Evolutionary conservation across 2,329 filamentous ascomycete genomes (phyloP), one percentile per base, ranked within the genome.

Genomic region (Claviceps digitariae): DNA sequence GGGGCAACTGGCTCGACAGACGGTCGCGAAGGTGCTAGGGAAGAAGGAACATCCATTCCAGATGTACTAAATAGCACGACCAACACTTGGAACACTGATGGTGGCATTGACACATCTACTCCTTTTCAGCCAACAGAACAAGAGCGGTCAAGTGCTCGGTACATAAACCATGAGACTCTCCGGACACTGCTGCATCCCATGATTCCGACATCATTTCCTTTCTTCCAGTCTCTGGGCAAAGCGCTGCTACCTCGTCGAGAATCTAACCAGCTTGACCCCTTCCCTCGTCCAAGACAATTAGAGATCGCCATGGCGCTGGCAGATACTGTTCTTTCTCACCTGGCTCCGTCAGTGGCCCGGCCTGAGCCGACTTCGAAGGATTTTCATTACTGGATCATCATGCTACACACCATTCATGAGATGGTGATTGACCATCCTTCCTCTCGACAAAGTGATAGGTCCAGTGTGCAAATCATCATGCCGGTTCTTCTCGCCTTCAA

Each of bases 401-500:
- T 90, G 65, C 71, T 95, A 20, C 84, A 87, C 54, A 84, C 85
- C 0, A 73, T 94, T 52, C 83, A 86, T 41, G 85, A 90, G 63
- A 79, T 94, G 67, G 71, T 95, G 56, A 81, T 93, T 56, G 89
- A 95, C 62, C 67, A 69, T 51, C 77, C 78, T 67, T 55, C 72
- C 58, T 68, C 63, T 56, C 74, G 69, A 54, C 71, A 69, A 61
- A 75, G 62, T 62, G 81, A 73, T 57, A 77, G 68, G 58, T 71
- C 69, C 57, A 73, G 65, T 6, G 62, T 72, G 9, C 78, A 81
- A 57, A 74, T 83, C 15, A 78, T 85, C 52, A 86, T 89, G 45
- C 78, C 93, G 29, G 83, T 97, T 38, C 75, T 98, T 25, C 78
- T 90, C 53, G 86, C 89, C 1, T 96, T 98, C 72, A 91, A 90